Percentiles rank a stretch among this genome's conserved stretches.
Evolutionary conservation across 495 filamentous ascomycete genomes (phyloP).

Genomic region (Usnea hakonensis): DNA sequence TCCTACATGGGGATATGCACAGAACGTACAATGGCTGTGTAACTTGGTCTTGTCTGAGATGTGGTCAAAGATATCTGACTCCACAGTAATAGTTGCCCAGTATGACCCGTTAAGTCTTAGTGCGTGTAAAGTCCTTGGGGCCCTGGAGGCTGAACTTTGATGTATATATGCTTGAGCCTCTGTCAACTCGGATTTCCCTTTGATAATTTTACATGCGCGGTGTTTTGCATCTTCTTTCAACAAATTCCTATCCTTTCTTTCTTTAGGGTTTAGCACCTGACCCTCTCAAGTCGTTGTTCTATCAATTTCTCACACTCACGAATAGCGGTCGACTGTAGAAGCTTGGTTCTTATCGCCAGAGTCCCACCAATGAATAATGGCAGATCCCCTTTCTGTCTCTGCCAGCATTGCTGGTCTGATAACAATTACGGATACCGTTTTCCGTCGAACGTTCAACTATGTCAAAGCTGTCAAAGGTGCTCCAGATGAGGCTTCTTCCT

Average conservation of each 20-base stretch:
- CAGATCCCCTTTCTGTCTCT: conserved; percentile 31
- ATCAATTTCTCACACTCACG: background rate
- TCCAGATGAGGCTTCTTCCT: conserved; percentile 17
- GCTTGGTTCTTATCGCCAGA: background rate
- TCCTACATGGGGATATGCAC: background rate
- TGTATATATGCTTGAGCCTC: too few species aligned
- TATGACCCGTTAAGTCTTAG: too few species aligned
- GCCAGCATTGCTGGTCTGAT: conserved; percentile 33
- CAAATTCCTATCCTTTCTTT: background rate
- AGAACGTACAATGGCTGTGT: background rate
- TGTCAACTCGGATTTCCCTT: too few species aligned
- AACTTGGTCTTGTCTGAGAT: background rate
- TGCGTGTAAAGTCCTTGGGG: too few species aligned
- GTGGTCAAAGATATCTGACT: background rate
- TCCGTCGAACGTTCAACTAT: conserved; percentile 27
- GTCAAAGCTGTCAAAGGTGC: conserved; percentile 28
- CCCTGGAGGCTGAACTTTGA: too few species aligned
- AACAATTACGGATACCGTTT: conserved; percentile 29
- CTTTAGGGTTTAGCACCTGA: background rate
- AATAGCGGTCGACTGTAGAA: background rate
- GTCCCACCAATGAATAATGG: conserved; percentile 16
- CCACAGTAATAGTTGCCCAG: background rate
- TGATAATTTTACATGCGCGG: background rate
- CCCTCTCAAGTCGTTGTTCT: background rate
- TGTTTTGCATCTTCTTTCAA: background rate